phyloP scores from a whole-genome alignment of 1,139 yeast genomes.

The Saccharomycopsis hybrid region DNA sequence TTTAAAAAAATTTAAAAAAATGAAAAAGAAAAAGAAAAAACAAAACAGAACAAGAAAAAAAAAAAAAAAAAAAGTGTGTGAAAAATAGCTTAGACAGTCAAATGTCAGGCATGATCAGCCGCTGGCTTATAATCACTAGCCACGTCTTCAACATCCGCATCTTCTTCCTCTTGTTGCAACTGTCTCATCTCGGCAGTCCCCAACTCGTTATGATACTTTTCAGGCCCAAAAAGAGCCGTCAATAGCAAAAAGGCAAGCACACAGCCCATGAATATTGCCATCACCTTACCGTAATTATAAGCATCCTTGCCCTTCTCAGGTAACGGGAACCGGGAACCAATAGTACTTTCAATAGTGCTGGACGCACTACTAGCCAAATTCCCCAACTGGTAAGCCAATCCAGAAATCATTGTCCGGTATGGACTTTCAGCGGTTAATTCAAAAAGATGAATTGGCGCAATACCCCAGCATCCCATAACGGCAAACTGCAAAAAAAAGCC shows the following conservation, averaged over 20 bases:
- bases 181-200: conserved; percentile 30
- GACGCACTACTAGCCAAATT: conserved; percentile 53
- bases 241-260: conserved; percentile 45
- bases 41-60: too few relatives aligned
- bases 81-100: too few relatives aligned
- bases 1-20: too few relatives aligned
- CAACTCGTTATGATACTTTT: too few relatives aligned
- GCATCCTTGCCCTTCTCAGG: conserved; percentile 29
- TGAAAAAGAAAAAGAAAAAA: too few relatives aligned
- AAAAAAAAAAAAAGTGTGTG: too few relatives aligned
- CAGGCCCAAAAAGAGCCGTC: conserved; percentile 47
- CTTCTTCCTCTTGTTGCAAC: too few relatives aligned
- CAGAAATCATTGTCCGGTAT: conserved; percentile 46
- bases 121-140: too few relatives aligned
- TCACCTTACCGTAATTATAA: conserved; percentile 41
- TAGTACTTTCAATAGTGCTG: conserved; percentile 52
- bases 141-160: neutral
- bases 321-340: conserved; percentile 45
- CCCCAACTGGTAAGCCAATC: conserved; percentile 53
- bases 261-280: conserved; percentile 56
- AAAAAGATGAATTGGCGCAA: conserved; percentile 46
- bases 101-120: too few relatives aligned
- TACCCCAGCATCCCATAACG: conserved; percentile 55
- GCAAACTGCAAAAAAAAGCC: conserved; percentile 48
- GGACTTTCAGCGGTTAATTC: conserved; percentile 52